A percentile compares a stretch with the other conserved stretches of the same genome.
Conservation (phyloP, 2,329 filamentous ascomycete species). For the Fusarium poae region DNA sequence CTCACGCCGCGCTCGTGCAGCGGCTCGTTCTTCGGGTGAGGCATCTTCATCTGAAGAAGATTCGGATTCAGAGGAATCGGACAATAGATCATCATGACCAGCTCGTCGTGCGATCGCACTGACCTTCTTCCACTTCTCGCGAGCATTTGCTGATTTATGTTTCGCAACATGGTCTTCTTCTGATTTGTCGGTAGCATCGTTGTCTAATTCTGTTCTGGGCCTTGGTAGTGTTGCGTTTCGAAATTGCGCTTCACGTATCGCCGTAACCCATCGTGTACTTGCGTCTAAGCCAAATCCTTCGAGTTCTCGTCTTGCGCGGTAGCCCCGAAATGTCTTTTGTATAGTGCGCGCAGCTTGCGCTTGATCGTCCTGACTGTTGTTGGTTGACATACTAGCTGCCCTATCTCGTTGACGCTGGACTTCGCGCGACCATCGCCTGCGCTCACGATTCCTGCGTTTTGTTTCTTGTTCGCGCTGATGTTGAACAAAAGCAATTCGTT, state of each 20-base stretch:
- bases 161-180: conserved; percentile 20
- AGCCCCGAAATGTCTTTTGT: conserved; percentile 82
- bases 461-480: conserved; percentile 60
- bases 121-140: conserved; percentile 81
- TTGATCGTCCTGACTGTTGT: conserved; percentile 38
- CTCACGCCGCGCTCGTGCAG: conserved; percentile 56
- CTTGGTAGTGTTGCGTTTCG: conserved; percentile 63
- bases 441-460: conserved; percentile 57
- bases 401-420: conserved; percentile 44
- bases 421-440: conserved; percentile 54
- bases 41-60: conserved; percentile 49
- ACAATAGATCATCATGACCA: conserved; percentile 73
- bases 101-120: conserved; percentile 78
- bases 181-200: conserved; percentile 11
- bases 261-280: conserved; percentile 78
- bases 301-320: conserved; percentile 78
- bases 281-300: conserved; percentile 76
- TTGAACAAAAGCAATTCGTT: conserved; percentile 64
- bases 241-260: conserved; percentile 69
- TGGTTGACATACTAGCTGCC: conserved; percentile 26
- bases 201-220: conserved; percentile 47
- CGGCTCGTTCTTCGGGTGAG: conserved; percentile 56
- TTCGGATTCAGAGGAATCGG: conserved; percentile 55
- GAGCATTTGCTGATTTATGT: conserved; percentile 59
- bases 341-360: conserved; percentile 68